Conservation (phyloP, 148 eudicot genomes). For the Polygonum aviculare region DNA sequence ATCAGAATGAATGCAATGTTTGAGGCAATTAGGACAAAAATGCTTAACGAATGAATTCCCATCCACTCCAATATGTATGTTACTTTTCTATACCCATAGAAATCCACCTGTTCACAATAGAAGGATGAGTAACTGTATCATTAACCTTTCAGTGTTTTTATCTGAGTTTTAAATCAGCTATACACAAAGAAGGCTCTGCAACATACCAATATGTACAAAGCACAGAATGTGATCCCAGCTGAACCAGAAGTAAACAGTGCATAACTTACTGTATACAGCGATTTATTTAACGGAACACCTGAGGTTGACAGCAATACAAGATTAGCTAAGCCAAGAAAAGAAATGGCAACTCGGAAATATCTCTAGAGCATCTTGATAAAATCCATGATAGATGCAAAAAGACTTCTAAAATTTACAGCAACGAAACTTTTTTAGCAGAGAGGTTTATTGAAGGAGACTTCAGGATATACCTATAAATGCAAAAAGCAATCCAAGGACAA, state of each 20-base stretch:
- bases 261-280: slow-evolving; percentile 65
- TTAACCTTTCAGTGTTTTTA: not conserved
- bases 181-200: not conserved
- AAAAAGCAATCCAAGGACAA: slow-evolving; percentile 40
- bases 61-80: slow-evolving; percentile 57
- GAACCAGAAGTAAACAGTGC: slow-evolving; percentile 56
- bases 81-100: slow-evolving; percentile 41
- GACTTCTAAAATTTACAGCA: not conserved
- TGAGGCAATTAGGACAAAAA: slow-evolving; percentile 52
- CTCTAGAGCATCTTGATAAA: not conserved
- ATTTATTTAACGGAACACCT: slow-evolving; percentile 71
- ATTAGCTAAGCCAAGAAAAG: not conserved
- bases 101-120: slow-evolving; percentile 53
- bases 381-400: not conserved
- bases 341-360: not conserved
- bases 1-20: slow-evolving; percentile 50
- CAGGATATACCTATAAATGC: slow-evolving; percentile 40
- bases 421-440: too few species aligned
- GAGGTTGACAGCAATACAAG: slow-evolving; percentile 15
- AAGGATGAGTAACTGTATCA: not conserved
- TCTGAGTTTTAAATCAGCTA: not conserved
- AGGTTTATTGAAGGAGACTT: not conserved
- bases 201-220: slow-evolving; percentile 60
- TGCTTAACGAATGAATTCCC: slow-evolving; percentile 67
- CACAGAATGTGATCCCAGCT: slow-evolving; percentile 63